Percentiles rank a stretch among this genome's conserved stretches.
phyloP scores from a whole-genome alignment of 805 yeast genomes.

The Brettanomyces nanus region DNA sequence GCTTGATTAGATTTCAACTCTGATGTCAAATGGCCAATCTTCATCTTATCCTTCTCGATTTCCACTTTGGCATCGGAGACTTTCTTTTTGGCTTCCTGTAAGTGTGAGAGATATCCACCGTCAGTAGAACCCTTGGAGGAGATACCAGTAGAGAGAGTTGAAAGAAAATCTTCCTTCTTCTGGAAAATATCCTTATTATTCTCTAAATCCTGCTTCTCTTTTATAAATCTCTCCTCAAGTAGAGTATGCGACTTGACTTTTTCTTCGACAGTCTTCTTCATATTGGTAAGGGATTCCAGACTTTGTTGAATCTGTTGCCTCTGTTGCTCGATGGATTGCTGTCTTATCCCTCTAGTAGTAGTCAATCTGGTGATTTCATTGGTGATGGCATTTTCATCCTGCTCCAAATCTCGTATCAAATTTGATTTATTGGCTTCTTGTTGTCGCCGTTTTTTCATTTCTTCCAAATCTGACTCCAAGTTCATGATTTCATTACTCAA shows the following conservation, averaged over 20 bases:
- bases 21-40: conserved; percentile 45
- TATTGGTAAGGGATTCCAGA: conserved; percentile 26
- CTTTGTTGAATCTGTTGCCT: conserved; percentile 28
- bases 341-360: conserved; percentile 53
- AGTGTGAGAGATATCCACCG: conserved; percentile 70
- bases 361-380: conserved; percentile 60
- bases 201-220: conserved; percentile 35
- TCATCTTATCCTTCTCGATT: conserved; percentile 52
- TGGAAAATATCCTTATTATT: conserved; percentile 38
- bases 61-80: conserved; percentile 45
- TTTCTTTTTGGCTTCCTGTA: conserved; percentile 52
- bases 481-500: conserved; percentile 47
- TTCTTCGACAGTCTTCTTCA: conserved; percentile 7
- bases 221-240: conserved; percentile 38
- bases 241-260: conserved; percentile 27
- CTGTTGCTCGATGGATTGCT: conserved; percentile 53
- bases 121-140: conserved; percentile 71
- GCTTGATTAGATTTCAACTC: conserved; percentile 40
- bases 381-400: conserved; percentile 42
- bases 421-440: conserved; percentile 55
- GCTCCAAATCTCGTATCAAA: conserved; percentile 50
- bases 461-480: conserved; percentile 53
- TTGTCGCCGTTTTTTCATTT: conserved; percentile 44
- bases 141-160: conserved; percentile 83
- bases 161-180: conserved; percentile 68